Base-by-base conservation (phyloP, 768 basidiomycete species). In the Daedaleopsis nitida region DNA sequence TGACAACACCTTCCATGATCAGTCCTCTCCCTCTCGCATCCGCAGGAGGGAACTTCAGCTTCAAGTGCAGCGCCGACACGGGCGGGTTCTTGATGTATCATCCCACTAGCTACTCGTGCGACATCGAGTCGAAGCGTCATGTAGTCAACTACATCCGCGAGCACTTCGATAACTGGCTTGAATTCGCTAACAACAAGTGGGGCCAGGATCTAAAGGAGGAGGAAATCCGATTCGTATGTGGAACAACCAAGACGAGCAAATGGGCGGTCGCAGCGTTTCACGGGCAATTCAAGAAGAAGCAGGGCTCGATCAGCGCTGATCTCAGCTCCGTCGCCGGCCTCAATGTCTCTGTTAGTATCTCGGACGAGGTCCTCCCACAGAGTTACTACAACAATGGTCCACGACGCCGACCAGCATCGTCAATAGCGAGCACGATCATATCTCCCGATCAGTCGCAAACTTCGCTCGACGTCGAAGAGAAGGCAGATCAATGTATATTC, bases 241-340 rank as follows among this genome's bases (percentile, higher is more conserved):
- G 65, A 23, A 57, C 48, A 21, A 58, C 60, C 10, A 64, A 66
- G 57, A 61, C 65, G 27, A 48, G 34, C 24, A 37, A 43, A 7
- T 66, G 65, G 65, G 57, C 53, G 9, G 57, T 62, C 7, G 55
- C 58, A 6, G 65, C 62, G n/a, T 60, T 63, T 45, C 57, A 50
- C 1, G 56, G 56, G 24, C 21, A 27, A n/a, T 53, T 48, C 37
- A 37, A 39, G 24, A 27, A 35, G 17, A 45, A 48, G 19, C 12
- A 51, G 19, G 61, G 56, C n/a, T 47, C 34, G 34, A 37, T 62
- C 24, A 39, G 51, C 34, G 57, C 51, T 44, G 57, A 62, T 42
- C 27, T 62, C 27, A 39, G 43, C 24, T 32, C 52, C 7, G 13
- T 54, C 37, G 59, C 42, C 2, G 43, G 51, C 12, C 49, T 50